A percentile compares a stretch with the other conserved stretches of the same genome.
phyloP scores from a whole-genome alignment of 2,329 filamentous ascomycete genomes.

The Arthrobotrys sphaeroides region DNA sequence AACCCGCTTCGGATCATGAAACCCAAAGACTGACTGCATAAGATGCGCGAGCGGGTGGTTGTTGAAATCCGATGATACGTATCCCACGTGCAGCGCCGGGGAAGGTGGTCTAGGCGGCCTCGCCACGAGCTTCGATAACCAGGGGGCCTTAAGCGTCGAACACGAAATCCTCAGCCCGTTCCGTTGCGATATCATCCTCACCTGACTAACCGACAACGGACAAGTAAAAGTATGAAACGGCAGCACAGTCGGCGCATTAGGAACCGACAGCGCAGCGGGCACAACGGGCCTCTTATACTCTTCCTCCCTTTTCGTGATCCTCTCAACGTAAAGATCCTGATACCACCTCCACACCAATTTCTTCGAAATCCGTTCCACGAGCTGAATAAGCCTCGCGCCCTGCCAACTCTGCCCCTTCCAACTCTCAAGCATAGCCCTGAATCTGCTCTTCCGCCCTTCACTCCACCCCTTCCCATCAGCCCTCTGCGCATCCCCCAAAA shows the following conservation, averaged over 20 bases:
- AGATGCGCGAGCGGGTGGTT: slow-evolving; percentile 96
- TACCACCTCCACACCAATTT: slow-evolving; percentile 87
- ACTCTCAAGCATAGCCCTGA: slow-evolving; percentile 62
- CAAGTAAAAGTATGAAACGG: slow-evolving; percentile 99
- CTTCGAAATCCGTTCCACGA: slow-evolving; percentile 85
- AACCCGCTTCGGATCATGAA: slow-evolving; percentile 78
- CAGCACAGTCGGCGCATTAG: slow-evolving; percentile 89
- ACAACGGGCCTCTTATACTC: slow-evolving; percentile 78
- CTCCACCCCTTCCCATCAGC: slow-evolving; percentile 61
- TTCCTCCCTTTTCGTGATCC: slow-evolving; percentile 67
- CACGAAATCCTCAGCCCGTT: slow-evolving; percentile 93
- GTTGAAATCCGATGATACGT: slow-evolving; percentile 98
- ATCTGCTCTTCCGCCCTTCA: slow-evolving; percentile 58
- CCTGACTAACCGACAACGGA: slow-evolving; percentile 87
- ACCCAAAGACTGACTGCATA: slow-evolving; percentile 98
- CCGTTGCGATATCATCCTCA: slow-evolving; percentile 91
- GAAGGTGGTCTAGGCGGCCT: slow-evolving; percentile 83
- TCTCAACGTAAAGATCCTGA: slow-evolving; percentile 76
- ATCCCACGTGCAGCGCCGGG: slow-evolving; percentile 88
- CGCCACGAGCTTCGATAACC: slow-evolving; percentile 83
- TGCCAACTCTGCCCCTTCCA: slow-evolving; percentile 87
- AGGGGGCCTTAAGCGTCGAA: slow-evolving; percentile 84
- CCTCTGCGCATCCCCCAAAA: slow-evolving; percentile 65
- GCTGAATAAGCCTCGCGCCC: slow-evolving; percentile 81
- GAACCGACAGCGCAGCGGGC: slow-evolving; percentile 77